phyloP scores from a whole-genome alignment of 1,139 yeast species.

The Pichia sp. region DNA sequence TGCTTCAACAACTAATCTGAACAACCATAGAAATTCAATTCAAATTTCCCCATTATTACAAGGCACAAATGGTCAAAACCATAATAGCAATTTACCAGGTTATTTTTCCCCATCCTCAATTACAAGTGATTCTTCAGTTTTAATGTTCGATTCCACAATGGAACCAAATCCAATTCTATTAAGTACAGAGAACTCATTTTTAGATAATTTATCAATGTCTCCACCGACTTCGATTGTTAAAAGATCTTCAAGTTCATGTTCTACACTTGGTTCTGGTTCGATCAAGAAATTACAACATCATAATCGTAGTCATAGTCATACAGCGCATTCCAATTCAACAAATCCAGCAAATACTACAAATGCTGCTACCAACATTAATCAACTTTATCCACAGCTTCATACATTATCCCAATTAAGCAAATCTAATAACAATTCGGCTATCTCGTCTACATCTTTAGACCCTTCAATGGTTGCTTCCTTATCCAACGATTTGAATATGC shows the following conservation, averaged over 20 bases:
- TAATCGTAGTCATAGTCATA: constrained; percentile 7
- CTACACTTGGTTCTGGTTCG: constrained; percentile 10
- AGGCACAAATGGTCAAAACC: not conserved
- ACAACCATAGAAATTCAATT: not conserved
- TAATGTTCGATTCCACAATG: constrained; percentile 7
- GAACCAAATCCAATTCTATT: constrained; percentile 2
- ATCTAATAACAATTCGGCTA: not conserved
- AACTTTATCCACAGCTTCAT: constrained; percentile 1
- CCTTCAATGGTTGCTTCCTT: constrained; percentile 4
- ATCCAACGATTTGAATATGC: constrained; percentile 7
- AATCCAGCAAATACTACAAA: too few species aligned
- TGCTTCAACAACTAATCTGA: not conserved
- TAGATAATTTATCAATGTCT: constrained; percentile 8
- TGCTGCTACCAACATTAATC: not conserved
- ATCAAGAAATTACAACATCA: constrained; percentile 14
- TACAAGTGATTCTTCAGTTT: constrained; percentile 14
- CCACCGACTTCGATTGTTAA: constrained; percentile 7
- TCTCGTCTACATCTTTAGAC: not conserved
- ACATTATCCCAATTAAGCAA: constrained; percentile 1
- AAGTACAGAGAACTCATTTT: not conserved
- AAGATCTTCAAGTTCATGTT: constrained; percentile 8
- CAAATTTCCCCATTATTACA: constrained; percentile 1
- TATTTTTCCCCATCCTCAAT: constrained; percentile 15
- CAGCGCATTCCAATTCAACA: too few species aligned
- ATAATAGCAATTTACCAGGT: not conserved